Evolutionary conservation across 139 green algal species (phyloP).

Genomic region (Astrephomene gubernaculifera): DNA sequence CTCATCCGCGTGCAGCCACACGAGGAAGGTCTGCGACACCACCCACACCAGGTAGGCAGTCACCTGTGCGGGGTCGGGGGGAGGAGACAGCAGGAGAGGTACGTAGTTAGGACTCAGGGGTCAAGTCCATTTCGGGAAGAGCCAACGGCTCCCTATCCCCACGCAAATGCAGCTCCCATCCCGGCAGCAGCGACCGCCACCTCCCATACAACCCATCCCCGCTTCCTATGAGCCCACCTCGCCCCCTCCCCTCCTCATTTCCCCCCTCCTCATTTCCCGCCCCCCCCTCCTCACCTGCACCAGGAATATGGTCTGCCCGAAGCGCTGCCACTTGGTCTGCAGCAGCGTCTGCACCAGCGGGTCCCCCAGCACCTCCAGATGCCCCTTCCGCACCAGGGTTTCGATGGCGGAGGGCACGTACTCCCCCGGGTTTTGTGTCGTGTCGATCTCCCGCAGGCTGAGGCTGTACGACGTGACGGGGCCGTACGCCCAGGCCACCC

Average conservation of each 20-base stretch:
- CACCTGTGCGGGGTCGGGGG: conserved; percentile 11
- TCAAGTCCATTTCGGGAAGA: too few species aligned
- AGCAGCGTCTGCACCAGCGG: conserved; percentile 65
- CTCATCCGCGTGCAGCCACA: conserved; percentile 52
- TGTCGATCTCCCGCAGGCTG: conserved; percentile 71
- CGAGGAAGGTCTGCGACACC: conserved; percentile 59
- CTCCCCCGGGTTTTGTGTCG: conserved; percentile 44
- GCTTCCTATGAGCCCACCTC: too few species aligned
- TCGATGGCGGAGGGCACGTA: conserved; percentile 64
- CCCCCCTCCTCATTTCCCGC: neutral
- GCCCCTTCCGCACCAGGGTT: conserved; percentile 54
- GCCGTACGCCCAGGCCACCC: conserved; percentile 63
- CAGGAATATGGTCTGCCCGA: conserved; percentile 52
- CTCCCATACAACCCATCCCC: too few species aligned
- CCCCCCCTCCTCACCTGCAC: conserved; percentile 31
- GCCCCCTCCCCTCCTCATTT: too few species aligned
- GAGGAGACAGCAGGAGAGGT: neutral
- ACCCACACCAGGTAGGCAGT: conserved; percentile 53
- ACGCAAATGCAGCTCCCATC: too few species aligned
- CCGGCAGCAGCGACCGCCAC: too few species aligned
- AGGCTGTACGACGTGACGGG: conserved; percentile 67
- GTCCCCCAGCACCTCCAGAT: conserved; percentile 63
- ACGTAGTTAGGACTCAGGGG: too few species aligned
- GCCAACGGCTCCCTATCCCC: too few species aligned
- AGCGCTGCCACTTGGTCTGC: conserved; percentile 67